Evolutionary conservation across 805 yeast genomes (phyloP), one percentile per base, ranked within the genome.

Genomic region (Teunomyces tritomae): DNA sequence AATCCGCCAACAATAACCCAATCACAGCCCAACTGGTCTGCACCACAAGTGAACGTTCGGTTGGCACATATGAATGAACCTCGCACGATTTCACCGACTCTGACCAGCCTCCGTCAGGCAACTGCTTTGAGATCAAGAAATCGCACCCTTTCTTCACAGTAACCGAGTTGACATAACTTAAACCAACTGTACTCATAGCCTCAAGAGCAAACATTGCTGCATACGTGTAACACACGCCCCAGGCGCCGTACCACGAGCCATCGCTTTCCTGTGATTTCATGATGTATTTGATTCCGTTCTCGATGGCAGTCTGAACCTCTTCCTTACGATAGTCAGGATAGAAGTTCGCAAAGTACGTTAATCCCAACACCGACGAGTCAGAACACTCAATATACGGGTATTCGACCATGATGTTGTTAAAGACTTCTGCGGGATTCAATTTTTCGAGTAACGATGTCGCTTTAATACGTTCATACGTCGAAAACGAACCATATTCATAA

Each of bases 121-220:
- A 74, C 62, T 92, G 98, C 56, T 86, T 82, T 1, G 79, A 59
- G 1, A 84, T 84, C 13, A 94, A 63, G 64, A 89, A 94, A 42
- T 90, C 96, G 62, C 98, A 94, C 0, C 96, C 99, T 56, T 69
- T 78, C 34, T 73, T 68, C 5, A 89, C 96, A 2, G 70, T 64
- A 5, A 72, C 78, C 34, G 85, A 80, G 57, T 84, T 89, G 1
- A 59, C 59, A 62, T 90, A 92, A 2, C 59, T 70, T 48, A 77
- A 77, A 1, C 84, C 88, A 26, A 85, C 85, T 3, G 92, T 80
- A 26, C 81, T 73, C 43, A 94, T 74, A 0, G 98, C 98, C 57
- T 94, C 99, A 27, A 94, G 67, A 0, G 99, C 99, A 78, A 94
- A 94, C 99, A 94, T 94, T 1, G 90, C 87, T 0, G 98, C 98